Evolutionary conservation across 176 grass and related monocot genomes (phyloP), one percentile per base, ranked within the genome.

Genomic region (Saccharum officinarum): DNA sequence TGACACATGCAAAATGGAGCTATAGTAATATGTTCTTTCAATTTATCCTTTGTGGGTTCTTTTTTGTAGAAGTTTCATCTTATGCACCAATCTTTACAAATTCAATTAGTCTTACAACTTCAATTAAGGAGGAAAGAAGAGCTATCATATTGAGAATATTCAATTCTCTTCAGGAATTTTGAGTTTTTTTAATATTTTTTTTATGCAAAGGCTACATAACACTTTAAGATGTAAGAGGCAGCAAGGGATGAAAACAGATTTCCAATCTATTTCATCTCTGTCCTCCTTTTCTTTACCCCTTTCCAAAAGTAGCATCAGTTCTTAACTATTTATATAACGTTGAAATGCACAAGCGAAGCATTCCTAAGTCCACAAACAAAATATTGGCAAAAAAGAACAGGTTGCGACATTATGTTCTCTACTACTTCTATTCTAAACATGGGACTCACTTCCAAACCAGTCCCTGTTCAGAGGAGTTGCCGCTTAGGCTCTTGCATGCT

Each of bases 221-320:
- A 31, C 75, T 67, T 79, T 60, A 73, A 45, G 46, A 84, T 66
- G 34, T 73, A 77, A 70, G 50, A 88, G 22, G 33, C 42, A 54
- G 59, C 11, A 81, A 44, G n/a, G 14, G 50, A 44, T 25, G 40
- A 52, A 64, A 79, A 25, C 1, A 44, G 47, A 57, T 42, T 17
- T 13, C 6, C 26, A 70, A 46, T 69, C 0, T 84, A 67, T 36
- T 33, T 1, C 45, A 84, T 80, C 22, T 40, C 10, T 50, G 76
- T 69, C 69, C 14, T 7, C 61, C 57, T 79, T 46, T 14, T 33
- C 5, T 69, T 70, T 4, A 73, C 33, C 36, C 28, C 33, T 63
- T 15, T 25, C 20, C 26, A 50, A 23, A 30, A 80, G 60, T 15
- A 22, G 36, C 10, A 47, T 41, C 3, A n/a, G 28, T 15, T 72